These are phyloP conservation scores for Daedaleopsis sinensis DNA, from an alignment of 768 basidiomycete genomes.

Conservation along the genomic window DNA sequence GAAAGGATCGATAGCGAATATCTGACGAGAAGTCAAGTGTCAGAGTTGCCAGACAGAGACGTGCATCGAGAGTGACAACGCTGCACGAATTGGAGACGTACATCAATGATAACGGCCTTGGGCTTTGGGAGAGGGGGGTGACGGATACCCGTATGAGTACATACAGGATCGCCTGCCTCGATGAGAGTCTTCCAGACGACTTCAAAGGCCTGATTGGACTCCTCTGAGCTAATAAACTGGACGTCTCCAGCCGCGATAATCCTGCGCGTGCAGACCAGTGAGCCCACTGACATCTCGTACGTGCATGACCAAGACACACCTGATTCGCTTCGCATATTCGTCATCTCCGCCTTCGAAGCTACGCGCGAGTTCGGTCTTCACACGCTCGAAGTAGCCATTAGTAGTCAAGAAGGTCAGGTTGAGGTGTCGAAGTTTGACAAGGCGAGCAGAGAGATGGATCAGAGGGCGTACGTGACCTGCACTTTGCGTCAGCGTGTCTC, in stretches of 20 bases:
- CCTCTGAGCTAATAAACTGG: not conserved
- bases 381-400: not conserved
- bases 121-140: slow-evolving; percentile 1
- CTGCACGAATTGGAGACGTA: not conserved
- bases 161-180: not conserved
- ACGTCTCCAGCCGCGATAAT: slow-evolving; percentile 14
- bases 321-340: slow-evolving; percentile 2
- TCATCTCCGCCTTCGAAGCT: slow-evolving; percentile 5
- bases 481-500: not conserved
- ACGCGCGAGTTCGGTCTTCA: slow-evolving; percentile 4
- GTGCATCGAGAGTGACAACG: no score
- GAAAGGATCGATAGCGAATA: not conserved
- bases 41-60: not conserved
- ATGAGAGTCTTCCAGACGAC: not conserved
- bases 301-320: not conserved
- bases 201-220: slow-evolving; percentile 1
- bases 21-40: not conserved
- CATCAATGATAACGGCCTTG: slow-evolving; percentile 10
- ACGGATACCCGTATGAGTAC: slow-evolving; percentile 1
- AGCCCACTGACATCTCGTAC: not conserved
- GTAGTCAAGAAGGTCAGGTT: slow-evolving; percentile 6
- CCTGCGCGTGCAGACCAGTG: not conserved
- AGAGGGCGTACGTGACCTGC: slow-evolving; percentile 22
- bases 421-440: slow-evolving; percentile 2
- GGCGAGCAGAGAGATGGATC: slow-evolving; percentile 6